These are phyloP conservation scores for Pythium angustatum DNA, from an alignment of 352 stramenopile species.

Conservation along the genomic window DNA sequence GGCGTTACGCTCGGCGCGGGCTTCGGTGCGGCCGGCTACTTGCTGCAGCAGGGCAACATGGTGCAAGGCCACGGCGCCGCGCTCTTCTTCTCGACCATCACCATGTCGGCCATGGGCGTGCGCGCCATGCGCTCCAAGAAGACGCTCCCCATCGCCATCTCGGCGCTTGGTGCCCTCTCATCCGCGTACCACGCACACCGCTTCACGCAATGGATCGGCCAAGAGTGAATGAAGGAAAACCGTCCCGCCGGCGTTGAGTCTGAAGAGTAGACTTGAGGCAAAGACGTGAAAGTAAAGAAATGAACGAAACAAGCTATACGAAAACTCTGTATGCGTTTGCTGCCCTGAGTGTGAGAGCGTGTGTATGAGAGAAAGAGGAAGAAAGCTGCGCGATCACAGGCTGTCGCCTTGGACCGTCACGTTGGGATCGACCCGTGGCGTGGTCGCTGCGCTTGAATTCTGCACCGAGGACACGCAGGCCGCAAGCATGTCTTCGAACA, in stretches of 20 bases:
- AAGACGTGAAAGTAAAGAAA: too few relatives aligned
- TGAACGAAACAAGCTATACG: too few relatives aligned
- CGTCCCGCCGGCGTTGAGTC: too few relatives aligned
- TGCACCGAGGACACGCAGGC: slow-evolving; percentile 82
- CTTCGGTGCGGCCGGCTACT: slow-evolving; percentile 75
- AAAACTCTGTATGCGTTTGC: too few relatives aligned
- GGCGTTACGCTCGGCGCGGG: slow-evolving; percentile 78
- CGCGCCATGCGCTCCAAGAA: slow-evolving; percentile 76
- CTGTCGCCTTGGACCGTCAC: slow-evolving; percentile 7
- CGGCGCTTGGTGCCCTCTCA: slow-evolving; percentile 73
- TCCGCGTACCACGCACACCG: slow-evolving; percentile 81
- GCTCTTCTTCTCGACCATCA: slow-evolving; percentile 81
- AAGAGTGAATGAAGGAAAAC: slow-evolving; percentile 64
- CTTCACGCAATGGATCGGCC: slow-evolving; percentile 82
- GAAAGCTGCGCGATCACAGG: slow-evolving; percentile 5
- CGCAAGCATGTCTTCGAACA: slow-evolving; percentile 89
- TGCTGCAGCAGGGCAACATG: slow-evolving; percentile 83
- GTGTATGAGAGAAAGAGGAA: too few relatives aligned
- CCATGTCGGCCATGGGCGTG: slow-evolving; percentile 84
- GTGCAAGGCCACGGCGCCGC: slow-evolving; percentile 80
- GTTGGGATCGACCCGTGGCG: slow-evolving; percentile 12
- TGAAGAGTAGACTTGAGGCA: too few relatives aligned
- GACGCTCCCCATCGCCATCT: slow-evolving; percentile 71
- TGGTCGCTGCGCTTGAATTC: slow-evolving; percentile 23
- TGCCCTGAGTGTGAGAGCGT: background rate